Percentiles rank a stretch among this genome's conserved stretches.
phyloP scores from a whole-genome alignment of 2,329 filamentous ascomycete genomes.

The Metarhizium brunneum region DNA sequence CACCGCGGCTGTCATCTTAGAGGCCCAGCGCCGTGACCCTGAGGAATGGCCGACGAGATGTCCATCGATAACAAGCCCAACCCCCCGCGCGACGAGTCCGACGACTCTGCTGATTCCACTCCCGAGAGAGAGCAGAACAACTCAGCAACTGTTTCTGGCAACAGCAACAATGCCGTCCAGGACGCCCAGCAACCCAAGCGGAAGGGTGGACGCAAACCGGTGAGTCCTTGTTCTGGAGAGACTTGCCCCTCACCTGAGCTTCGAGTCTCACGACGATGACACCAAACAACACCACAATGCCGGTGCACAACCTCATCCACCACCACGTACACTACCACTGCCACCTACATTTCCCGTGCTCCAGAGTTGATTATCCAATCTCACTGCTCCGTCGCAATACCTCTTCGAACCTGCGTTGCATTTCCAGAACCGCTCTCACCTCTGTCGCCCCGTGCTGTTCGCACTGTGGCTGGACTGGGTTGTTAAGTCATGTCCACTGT shows the following conservation, averaged over 20 bases:
- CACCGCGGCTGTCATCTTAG: conserved; percentile 25
- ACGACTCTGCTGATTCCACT: conserved; percentile 52
- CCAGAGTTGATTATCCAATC: background rate
- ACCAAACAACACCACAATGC: background rate
- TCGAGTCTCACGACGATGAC: background rate
- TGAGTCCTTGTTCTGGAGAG: conserved; percentile 41
- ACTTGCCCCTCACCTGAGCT: background rate
- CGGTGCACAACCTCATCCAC: background rate
- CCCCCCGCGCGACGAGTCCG: conserved; percentile 45
- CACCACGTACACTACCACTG: background rate
- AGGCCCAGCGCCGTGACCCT: conserved; percentile 25
- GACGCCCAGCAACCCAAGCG: conserved; percentile 70
- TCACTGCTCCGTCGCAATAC: too few relatives aligned
- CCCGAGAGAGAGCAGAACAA: conserved; percentile 43
- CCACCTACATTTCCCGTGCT: background rate
- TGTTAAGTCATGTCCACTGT: background rate
- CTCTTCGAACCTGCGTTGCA: too few relatives aligned
- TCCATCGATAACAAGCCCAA: conserved; percentile 43
- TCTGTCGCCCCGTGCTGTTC: too few relatives aligned
- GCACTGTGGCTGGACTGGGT: too few relatives aligned
- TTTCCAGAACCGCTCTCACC: too few relatives aligned
- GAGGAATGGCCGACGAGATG: conserved; percentile 58
- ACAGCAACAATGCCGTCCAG: conserved; percentile 27
- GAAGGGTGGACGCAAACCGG: conserved; percentile 95
- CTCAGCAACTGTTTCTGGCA: conserved; percentile 19